phyloP scores from a whole-genome alignment of 768 basidiomycete species.

The Gymnopilus junonius region DNA sequence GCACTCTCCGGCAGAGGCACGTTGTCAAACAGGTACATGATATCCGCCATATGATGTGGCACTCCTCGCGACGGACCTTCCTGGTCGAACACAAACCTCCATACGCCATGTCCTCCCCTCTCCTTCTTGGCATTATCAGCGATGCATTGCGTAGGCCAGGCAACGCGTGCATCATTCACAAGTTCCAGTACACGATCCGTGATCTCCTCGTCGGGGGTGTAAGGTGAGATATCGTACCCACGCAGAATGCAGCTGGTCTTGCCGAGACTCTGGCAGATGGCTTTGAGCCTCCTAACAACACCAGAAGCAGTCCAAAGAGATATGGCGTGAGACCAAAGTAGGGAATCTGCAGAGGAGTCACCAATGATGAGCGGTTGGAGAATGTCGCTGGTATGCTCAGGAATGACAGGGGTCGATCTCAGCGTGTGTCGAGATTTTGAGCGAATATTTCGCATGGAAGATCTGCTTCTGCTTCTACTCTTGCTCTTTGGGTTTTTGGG shows the following conservation, averaged over 20 bases:
- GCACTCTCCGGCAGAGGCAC: constrained; percentile 53
- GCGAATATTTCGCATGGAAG: constrained; percentile 14
- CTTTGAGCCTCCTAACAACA: constrained; percentile 70
- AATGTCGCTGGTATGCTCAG: constrained; percentile 11
- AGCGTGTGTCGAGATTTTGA: constrained; percentile 13
- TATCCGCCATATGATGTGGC: constrained; percentile 73
- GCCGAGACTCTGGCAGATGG: constrained; percentile 70
- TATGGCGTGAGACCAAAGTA: constrained; percentile 62
- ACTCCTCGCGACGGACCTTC: constrained; percentile 67
- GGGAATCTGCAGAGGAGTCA: constrained; percentile 67
- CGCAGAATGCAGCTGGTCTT: constrained; percentile 66
- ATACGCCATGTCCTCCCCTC: constrained; percentile 64
- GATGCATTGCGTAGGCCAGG: constrained; percentile 77
- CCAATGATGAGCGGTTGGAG: constrained; percentile 78
- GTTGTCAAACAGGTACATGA: constrained; percentile 82
- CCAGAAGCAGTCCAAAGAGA: constrained; percentile 67
- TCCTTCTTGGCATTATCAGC: constrained; percentile 53
- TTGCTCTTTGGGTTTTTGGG: constrained; percentile 29
- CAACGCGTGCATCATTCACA: constrained; percentile 73
- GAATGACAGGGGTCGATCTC: constrained; percentile 15
- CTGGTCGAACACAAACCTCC: constrained; percentile 85
- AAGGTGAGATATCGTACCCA: constrained; percentile 70
- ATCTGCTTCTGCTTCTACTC: constrained; percentile 29
- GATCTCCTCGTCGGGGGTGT: constrained; percentile 69
- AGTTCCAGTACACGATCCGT: constrained; percentile 72